A percentile compares a stretch with the other conserved stretches of the same genome.
Conservation (phyloP, 257 asterid genomes). For the Vinca minor region DNA sequence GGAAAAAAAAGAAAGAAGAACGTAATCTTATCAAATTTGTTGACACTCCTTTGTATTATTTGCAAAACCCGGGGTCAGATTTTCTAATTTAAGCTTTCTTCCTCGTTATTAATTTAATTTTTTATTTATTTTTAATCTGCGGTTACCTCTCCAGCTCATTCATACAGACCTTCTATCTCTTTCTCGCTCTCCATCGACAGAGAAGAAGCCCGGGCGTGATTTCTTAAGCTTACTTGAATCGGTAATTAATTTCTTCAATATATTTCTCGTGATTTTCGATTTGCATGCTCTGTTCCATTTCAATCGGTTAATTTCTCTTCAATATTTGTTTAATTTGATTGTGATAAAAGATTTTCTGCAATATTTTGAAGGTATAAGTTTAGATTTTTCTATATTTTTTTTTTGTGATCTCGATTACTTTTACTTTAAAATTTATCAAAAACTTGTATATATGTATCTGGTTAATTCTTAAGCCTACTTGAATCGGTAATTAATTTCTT, state of each 20-base stretch:
- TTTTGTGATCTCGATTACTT: background rate
- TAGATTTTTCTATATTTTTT: conserved; percentile 8
- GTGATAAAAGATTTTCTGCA: background rate
- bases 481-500: too few relatives aligned
- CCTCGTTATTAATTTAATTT: background rate
- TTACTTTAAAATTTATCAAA: background rate
- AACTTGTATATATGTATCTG: background rate
- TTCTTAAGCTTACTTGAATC: conserved; percentile 5
- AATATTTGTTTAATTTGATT: background rate
- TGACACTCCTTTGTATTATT: too few relatives aligned
- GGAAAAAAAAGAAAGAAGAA: background rate
- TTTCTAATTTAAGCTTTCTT: conserved; percentile 2
- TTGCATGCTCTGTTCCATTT: background rate
- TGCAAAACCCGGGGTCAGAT: background rate
- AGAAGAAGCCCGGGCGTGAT: conserved; percentile 6
- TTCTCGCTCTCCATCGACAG: background rate
- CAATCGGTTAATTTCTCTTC: too few relatives aligned
- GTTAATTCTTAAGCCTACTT: too few relatives aligned
- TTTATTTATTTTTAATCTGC: background rate
- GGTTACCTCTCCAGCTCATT: conserved; percentile 9
- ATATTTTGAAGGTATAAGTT: background rate
- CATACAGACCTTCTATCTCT: background rate
- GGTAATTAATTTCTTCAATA: background rate
- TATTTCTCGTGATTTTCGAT: background rate
- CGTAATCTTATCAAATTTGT: background rate